Base-by-base conservation (phyloP, 1,139 yeast species). In the Dujonia santamariae region DNA sequence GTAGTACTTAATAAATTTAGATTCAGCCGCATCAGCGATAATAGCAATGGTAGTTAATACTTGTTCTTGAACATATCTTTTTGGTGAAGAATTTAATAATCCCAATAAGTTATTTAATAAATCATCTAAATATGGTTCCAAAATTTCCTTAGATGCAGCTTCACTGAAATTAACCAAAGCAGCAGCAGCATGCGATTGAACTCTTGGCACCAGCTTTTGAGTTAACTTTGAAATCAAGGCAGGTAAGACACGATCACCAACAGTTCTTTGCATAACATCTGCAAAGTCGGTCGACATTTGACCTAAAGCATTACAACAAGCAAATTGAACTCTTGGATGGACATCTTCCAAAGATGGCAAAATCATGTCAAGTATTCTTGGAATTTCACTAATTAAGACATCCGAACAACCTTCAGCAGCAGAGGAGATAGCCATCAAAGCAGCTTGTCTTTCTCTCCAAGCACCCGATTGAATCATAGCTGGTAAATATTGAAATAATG, bases 251-350 rank as follows among this genome's bases (percentile, higher is more conserved):
- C 84, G 70, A 46, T 75, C 76, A 43, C 92, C 95, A 19, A 88
- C 75, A 34, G 85, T 79, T 51, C 82, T 73, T 65, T 92, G 97
- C 43, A 92, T 84, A 16, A 75, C 71, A 47, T 86, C 95, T 4
- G 97, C 92, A 62, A 92, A 90, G 62, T 92, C 98, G 0, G 98
- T 92, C n/a, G 96, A 86, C 65, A 94, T 85, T 67, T 92, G 98
- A 33, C 98, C 98, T 45, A 92, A 67, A 0, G 97, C 96, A 56
- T 92, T 92, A 65, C 97, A 92, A 43, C 96, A 85, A 25, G 97
- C 96, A 67, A 90, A 92, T 55, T 92, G 97, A 31, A 94, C 98
- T 58, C 98, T 78, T 44, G 96, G 82, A 50, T 92, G 97, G 4
- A 75, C 75, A 57, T 92, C 97, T 33, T 79, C 68, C 41, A 92